Percentiles rank a stretch among this genome's conserved stretches.
These are phyloP conservation scores for Klebsormidium nitens DNA, from an alignment of 139 green algal species.

Conservation along the genomic window DNA sequence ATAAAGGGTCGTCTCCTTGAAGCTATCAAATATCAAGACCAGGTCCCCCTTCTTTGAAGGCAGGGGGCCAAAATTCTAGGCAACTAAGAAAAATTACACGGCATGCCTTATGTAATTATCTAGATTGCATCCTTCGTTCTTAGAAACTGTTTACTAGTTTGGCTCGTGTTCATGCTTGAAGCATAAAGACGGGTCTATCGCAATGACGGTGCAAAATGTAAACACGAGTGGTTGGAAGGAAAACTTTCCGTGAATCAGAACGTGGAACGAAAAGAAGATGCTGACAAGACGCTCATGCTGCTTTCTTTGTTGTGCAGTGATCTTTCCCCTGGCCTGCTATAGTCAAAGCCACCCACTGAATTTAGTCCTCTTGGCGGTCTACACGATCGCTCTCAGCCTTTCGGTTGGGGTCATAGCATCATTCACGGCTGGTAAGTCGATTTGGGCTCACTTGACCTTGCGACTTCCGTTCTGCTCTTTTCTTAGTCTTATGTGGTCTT, in stretches of 20 bases:
- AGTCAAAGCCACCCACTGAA: conserved; percentile 56
- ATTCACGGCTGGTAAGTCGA: neutral
- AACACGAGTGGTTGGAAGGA: no score
- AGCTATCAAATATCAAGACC: no score
- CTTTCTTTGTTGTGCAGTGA: conserved; percentile 19
- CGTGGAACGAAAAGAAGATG: no score
- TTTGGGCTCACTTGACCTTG: neutral
- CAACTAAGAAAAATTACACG: no score
- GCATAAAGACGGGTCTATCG: no score
- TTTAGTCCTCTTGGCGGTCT: conserved; percentile 54
- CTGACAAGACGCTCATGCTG: no score
- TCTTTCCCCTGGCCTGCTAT: conserved; percentile 46
- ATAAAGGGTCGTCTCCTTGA: neutral
- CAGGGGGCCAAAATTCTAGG: no score
- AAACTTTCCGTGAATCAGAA: no score
- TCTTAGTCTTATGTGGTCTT: neutral
- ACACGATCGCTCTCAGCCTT: conserved; percentile 11
- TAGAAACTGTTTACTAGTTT: neutral
- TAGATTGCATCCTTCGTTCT: no score
- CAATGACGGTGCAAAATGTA: no score
- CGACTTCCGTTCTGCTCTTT: neutral
- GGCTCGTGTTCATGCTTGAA: neutral
- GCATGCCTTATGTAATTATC: no score
- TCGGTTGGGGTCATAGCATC: neutral
- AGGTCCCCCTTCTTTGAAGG: no score